Evolutionary conservation across 495 filamentous ascomycete species (phyloP).

Genomic region (Hypoxylon subgilvum): DNA sequence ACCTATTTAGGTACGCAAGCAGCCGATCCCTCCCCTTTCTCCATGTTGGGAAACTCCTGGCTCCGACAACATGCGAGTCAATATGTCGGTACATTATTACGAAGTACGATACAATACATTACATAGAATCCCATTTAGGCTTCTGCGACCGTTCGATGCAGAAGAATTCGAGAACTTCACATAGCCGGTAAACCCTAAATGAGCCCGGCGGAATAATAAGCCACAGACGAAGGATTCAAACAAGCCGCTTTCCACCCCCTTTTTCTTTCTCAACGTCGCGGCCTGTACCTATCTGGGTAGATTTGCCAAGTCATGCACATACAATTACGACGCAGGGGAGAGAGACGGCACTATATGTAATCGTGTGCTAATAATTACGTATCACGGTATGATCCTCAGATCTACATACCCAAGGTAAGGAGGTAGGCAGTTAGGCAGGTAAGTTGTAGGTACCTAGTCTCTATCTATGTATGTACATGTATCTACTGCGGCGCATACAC

Average conservation of each 20-base stretch:
- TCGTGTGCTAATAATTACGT: conserved; percentile 20
- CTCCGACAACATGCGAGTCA: neutral
- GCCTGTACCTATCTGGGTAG: no score
- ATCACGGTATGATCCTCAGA: no score
- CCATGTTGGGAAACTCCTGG: neutral
- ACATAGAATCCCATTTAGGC: conserved; percentile 21
- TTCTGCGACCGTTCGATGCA: conserved; percentile 13
- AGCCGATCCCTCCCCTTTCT: conserved; percentile 20
- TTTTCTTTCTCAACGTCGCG: no score
- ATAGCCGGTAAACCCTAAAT: conserved; percentile 16
- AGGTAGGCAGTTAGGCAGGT: no score
- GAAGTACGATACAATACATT: no score
- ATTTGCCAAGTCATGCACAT: neutral
- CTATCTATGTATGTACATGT: neutral
- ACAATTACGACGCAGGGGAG: neutral
- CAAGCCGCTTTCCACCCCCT: no score
- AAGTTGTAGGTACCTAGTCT: neutral
- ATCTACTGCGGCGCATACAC: conserved; percentile 53
- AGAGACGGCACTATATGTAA: neutral
- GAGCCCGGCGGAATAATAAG: neutral
- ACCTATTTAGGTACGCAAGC: conserved; percentile 20
- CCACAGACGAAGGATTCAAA: no score
- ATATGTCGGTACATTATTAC: no score
- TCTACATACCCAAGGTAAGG: no score
- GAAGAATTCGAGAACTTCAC: neutral